A percentile compares a stretch with the other conserved stretches of the same genome.
Evolutionary conservation across 495 filamentous ascomycete genomes (phyloP).

Genomic region (Hypoxylon rickii): DNA sequence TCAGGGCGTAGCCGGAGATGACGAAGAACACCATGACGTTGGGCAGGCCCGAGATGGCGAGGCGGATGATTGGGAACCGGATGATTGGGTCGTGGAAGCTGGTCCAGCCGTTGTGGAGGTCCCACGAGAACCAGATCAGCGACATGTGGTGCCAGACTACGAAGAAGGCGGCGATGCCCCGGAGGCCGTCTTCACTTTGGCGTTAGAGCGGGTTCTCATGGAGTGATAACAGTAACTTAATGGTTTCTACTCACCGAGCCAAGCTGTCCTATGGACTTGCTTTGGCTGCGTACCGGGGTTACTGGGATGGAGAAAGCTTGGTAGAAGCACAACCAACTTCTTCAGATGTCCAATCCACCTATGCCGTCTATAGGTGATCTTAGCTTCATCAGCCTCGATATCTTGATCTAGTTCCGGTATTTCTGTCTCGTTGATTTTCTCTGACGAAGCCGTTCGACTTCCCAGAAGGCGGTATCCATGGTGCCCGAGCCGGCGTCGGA

Average conservation of each 20-base stretch:
- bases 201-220: not conserved
- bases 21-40: slow-evolving; percentile 6
- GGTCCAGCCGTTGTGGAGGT: not conserved
- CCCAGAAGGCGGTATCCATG: not conserved
- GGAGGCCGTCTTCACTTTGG: not conserved
- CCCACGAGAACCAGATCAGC: not conserved
- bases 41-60: slow-evolving; percentile 22
- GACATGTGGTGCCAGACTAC: not conserved
- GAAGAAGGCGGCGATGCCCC: not conserved
- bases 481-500: not conserved
- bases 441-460: not conserved
- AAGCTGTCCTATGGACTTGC: not conserved
- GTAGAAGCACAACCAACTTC: not conserved
- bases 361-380: not conserved
- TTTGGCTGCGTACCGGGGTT: not conserved
- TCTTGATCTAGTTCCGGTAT: not conserved
- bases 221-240: not conserved
- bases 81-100: not conserved
- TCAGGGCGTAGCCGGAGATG: not conserved
- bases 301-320: not conserved
- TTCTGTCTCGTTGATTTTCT: not conserved
- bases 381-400: not conserved
- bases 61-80: not conserved
- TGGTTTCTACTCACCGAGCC: not conserved
- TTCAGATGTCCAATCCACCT: not conserved